These are phyloP conservation scores for Perilla frutescens DNA, from an alignment of 257 asterid genomes.

Conservation along the genomic window DNA sequence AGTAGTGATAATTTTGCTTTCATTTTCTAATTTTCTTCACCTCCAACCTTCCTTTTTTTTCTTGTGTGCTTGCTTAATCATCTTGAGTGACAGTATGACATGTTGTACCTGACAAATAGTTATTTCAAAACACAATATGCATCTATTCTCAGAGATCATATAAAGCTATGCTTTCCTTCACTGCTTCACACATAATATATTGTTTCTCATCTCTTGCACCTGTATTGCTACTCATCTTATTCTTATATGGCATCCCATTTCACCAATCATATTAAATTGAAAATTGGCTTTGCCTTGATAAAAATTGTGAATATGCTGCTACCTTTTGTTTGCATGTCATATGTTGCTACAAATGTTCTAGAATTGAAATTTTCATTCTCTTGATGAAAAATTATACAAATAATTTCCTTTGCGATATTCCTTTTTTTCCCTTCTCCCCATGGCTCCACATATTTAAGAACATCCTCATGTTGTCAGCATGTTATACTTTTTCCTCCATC, in stretches of 20 bases:
- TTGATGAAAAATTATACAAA: no score
- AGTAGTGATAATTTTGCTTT: constrained; percentile 13
- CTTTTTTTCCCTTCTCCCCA: neutral
- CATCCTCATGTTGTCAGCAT: neutral
- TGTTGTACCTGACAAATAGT: neutral
- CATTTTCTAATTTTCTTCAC: neutral
- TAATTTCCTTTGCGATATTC: no score
- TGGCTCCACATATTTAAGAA: neutral
- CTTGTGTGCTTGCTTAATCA: neutral
- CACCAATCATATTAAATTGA: no score
- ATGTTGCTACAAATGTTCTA: neutral
- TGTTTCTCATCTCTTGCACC: neutral
- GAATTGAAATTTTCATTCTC: no score
- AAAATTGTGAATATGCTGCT: no score
- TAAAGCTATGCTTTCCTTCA: neutral
- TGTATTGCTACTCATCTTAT: neutral
- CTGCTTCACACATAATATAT: neutral
- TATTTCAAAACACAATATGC: neutral
- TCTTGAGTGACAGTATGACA: neutral
- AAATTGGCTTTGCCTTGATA: no score
- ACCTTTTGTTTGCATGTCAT: neutral
- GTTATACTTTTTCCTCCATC: neutral
- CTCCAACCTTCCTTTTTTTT: neutral
- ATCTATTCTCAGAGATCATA: neutral
- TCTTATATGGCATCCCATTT: constrained; percentile 14